Conservation (phyloP, 2,329 filamentous ascomycete genomes). For the Colletotrichum tanaceti region DNA sequence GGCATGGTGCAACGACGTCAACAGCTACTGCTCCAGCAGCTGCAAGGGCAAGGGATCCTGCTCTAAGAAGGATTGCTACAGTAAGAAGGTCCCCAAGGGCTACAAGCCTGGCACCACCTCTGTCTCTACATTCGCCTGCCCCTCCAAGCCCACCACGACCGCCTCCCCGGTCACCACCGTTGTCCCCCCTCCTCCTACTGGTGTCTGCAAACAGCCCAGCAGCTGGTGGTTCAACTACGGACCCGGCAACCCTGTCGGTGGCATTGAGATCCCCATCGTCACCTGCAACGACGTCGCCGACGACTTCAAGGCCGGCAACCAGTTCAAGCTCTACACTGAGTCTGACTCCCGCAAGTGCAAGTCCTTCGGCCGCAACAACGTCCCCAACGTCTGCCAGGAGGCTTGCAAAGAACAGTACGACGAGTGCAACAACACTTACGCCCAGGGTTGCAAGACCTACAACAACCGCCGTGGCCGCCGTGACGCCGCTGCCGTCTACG, state of each 20-base stretch:
- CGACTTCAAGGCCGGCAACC: conserved; percentile 54
- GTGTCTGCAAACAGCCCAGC: conserved; percentile 65
- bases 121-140: conserved; percentile 44
- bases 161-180: conserved; percentile 46
- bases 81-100: conserved; percentile 54
- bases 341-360: conserved; percentile 57
- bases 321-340: conserved; percentile 65
- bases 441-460: conserved; percentile 57
- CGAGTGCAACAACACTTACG: conserved; percentile 61
- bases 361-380: conserved; percentile 54
- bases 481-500: conserved; percentile 25
- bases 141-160: conserved; percentile 45
- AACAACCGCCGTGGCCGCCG: conserved; percentile 40
- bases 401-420: conserved; percentile 66
- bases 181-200: conserved; percentile 60
- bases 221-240: conserved; percentile 73
- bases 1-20: conserved; percentile 61
- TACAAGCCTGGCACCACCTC: conserved; percentile 47
- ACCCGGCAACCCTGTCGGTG: conserved; percentile 68
- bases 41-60: conserved; percentile 52
- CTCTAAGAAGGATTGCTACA: conserved; percentile 58
- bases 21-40: conserved; percentile 56
- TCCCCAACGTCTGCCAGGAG: conserved; percentile 59
- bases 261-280: conserved; percentile 63
- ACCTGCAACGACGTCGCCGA: conserved; percentile 64